These are phyloP conservation scores for Penicillium sp. DNA, from an alignment of 2,329 filamentous ascomycete genomes.

Conservation along the genomic window DNA sequence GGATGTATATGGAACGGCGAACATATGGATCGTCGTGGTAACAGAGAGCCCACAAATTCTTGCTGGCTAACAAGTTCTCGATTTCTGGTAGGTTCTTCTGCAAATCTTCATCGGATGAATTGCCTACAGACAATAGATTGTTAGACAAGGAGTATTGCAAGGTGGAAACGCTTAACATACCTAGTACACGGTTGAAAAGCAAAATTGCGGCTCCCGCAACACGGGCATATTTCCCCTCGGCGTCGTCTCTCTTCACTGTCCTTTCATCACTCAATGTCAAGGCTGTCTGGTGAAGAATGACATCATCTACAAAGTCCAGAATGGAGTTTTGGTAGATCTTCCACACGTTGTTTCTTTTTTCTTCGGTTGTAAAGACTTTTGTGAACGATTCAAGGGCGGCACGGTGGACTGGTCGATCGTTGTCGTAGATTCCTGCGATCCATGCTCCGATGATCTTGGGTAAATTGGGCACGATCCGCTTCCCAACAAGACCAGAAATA, in stretches of 20 bases:
- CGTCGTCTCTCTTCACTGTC: constrained; percentile 78
- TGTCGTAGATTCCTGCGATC: constrained; percentile 86
- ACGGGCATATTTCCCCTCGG: constrained; percentile 78
- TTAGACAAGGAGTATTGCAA: background rate
- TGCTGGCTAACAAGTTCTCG: constrained; percentile 64
- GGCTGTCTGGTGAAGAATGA: constrained; percentile 72
- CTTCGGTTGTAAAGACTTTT: constrained; percentile 72
- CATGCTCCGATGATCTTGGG: constrained; percentile 80
- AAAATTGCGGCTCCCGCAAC: constrained; percentile 65
- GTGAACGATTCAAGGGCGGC: constrained; percentile 76
- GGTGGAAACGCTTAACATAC: constrained; percentile 27
- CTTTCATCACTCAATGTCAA: constrained; percentile 86
- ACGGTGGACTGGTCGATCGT: constrained; percentile 71
- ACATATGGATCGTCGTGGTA: constrained; percentile 58
- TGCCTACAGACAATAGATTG: constrained; percentile 28
- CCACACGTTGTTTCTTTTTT: constrained; percentile 76
- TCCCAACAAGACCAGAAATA: constrained; percentile 62
- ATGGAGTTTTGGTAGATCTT: constrained; percentile 78
- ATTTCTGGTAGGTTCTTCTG: constrained; percentile 63
- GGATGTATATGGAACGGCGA: constrained; percentile 57
- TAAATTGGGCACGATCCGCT: constrained; percentile 78
- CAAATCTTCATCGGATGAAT: constrained; percentile 50
- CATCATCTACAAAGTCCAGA: constrained; percentile 76
- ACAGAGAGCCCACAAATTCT: constrained; percentile 60
- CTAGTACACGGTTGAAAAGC: constrained; percentile 56